Evolutionary conservation across 1,284 basidiomycete genomes (phyloP), one percentile per base, ranked within the genome.

Genomic region (Trametes sp.): DNA sequence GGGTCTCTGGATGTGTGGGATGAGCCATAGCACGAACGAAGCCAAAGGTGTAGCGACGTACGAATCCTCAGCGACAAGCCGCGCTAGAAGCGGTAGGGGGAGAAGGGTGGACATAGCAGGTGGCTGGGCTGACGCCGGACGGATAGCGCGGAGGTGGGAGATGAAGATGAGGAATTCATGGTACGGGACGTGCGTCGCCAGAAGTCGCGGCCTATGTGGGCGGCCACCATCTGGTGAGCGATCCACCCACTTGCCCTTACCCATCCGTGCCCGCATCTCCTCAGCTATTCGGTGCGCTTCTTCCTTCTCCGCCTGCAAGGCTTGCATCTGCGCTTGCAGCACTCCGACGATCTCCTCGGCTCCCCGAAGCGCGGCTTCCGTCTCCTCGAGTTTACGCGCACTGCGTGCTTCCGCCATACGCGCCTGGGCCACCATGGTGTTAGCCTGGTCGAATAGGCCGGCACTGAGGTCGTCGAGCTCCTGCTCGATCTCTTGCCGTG

Each of bases 381-480:
- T 88, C 50, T 90, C 87, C 57, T 86, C 84, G 10, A 92, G 89
- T 72, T 96, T 95, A 51, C 90, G 85, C 73, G 98, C 94, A 70
- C 95, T 95, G 64, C 84, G 81, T 1, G 92, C 89, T 64, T 79
- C 81, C 11, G 84, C 86, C 63, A 92, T 86, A 7, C 96, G 87
- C 49, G 97, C 97, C 69, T 95, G 90, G 0, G 94, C 95, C 7
- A 99, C 94, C 95, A 97, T 97, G 1, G 84, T 89, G 74, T 97
- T 96, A 2, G 94, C 94, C 76, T 95, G 93, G 65, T 87, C 86
- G 72, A 97, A 97, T 21, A 97, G 77, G 59, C 83, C 88, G 3
- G 96, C 95, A 59, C 95, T 95, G 60, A 99, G 87, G 76, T 98
- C 95, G 75, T 98, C 96, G 48, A 99, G 80, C 65, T 96, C 94